These are phyloP conservation scores for Phialocephala subalpina DNA, from an alignment of 2,329 filamentous ascomycete species.

Conservation along the genomic window DNA sequence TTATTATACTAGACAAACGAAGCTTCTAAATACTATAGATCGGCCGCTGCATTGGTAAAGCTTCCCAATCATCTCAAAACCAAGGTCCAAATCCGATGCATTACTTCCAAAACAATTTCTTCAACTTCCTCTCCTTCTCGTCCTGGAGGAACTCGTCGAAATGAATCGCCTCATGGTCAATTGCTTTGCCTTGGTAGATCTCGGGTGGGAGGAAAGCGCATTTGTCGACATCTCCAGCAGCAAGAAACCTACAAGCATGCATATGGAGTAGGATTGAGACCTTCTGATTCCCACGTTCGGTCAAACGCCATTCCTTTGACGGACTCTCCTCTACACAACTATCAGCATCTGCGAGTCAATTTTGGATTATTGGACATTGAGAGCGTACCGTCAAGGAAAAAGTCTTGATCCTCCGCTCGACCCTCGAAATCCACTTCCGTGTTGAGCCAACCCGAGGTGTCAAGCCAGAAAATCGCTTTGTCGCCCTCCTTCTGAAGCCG, in stretches of 20 bases:
- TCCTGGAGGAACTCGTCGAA: constrained; percentile 34
- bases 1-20: no score
- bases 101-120: constrained; percentile 33
- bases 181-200: constrained; percentile 31
- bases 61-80: background rate
- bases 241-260: constrained; percentile 48
- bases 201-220: constrained; percentile 47
- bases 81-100: background rate
- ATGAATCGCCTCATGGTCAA: constrained; percentile 29
- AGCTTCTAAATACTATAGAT: no score
- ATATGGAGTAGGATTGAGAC: constrained; percentile 47
- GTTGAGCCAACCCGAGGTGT: constrained; percentile 50
- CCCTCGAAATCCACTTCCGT: constrained; percentile 35
- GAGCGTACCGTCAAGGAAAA: constrained; percentile 41
- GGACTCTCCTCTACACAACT: constrained; percentile 30
- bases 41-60: no score
- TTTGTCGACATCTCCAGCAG: constrained; percentile 39
- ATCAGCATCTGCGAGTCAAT: background rate
- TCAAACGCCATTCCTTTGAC: constrained; percentile 42
- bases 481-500: constrained; percentile 46
- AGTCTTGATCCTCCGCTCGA: constrained; percentile 38
- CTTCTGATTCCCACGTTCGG: constrained; percentile 45
- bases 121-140: constrained; percentile 35
- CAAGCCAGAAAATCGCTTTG: constrained; percentile 47
- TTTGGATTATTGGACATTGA: background rate